Evolutionary conservation across 495 filamentous ascomycete species (phyloP), one percentile per base, ranked within the genome.

Genomic region (Neurospora sp.): DNA sequence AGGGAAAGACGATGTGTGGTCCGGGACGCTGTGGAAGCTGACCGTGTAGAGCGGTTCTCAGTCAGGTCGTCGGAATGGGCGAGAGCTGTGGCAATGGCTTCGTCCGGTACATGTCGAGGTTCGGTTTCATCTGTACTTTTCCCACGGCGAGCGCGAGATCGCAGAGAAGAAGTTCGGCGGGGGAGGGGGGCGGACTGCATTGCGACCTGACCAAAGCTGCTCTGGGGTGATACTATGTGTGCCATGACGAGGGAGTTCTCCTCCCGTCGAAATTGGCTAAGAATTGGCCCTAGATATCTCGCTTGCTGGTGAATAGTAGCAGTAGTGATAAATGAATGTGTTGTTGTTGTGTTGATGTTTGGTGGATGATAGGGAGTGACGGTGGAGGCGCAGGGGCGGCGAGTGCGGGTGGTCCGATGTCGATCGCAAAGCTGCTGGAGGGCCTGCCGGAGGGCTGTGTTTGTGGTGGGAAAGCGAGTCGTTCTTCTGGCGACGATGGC

Each of bases 1-100:
- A 94, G 82, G n/a, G 93, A 94, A 39, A 94, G 83, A 70, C 93
- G 89, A 80, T 95, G 93, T 68, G 88, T 83, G 79, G 88, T 87
- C 70, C 89, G 86, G 18, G 90, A 89, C 18, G 86, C 83, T 22
- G 85, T 82, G 39, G 88, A 86, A 74, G 86, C 77, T 74, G 85
- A 82, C 35, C 90, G 85, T 70, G 86, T 82, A 20, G 87, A 86
- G 42, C 84, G 85, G 69, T 86, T 87, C 44, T 81, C 80, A 65
- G 75, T 75, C 8, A 72, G 35, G 9, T 81, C 79, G 41, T 75
- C 74, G 18, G 68, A 16, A 4, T 75, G 75, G 10, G 77, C 74
- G 35, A 73, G 71, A 1, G 79, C 77, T 37, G 77, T 73, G 20
- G 76, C 44, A 42, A 75, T 70, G 16, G 76, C 71, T 9, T 80